Conservation (phyloP, 2,329 filamentous ascomycete genomes). For the Ceratocystis cubensis region DNA sequence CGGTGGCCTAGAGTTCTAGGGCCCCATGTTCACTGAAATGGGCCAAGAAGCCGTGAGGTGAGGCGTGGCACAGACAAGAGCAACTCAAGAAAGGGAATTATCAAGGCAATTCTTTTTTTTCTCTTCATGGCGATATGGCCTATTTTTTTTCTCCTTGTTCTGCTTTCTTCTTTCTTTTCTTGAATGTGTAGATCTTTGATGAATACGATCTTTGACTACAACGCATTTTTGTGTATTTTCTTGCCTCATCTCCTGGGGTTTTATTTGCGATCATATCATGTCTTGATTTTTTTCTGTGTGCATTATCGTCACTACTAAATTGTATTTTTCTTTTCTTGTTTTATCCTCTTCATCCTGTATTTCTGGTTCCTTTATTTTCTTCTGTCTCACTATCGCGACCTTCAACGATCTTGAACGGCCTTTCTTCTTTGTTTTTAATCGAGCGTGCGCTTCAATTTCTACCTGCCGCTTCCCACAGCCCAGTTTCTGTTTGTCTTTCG, state of each 20-base stretch:
- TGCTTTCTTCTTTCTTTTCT: background rate
- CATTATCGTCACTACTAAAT: background rate
- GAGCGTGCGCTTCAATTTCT: background rate
- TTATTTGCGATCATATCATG: background rate
- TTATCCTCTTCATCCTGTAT: background rate
- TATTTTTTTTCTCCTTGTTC: background rate
- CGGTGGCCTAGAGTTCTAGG: background rate
- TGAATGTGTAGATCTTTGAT: background rate
- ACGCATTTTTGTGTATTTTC: background rate
- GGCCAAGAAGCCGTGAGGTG: no score
- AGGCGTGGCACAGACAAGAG: background rate
- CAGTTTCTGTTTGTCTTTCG: background rate
- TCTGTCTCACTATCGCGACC: slow-evolving; percentile 2
- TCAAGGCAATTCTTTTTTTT: background rate
- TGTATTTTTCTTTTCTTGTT: background rate
- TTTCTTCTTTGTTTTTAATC: background rate
- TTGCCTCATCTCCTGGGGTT: background rate
- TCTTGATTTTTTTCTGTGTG: slow-evolving; percentile 6
- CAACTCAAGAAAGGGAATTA: background rate
- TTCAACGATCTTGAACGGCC: background rate
- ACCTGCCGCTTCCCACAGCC: background rate
- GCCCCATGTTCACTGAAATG: no score
- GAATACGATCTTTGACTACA: background rate
- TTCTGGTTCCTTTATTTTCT: slow-evolving; percentile 7
- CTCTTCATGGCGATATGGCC: no score